Evolutionary conservation across 805 yeast genomes (phyloP), one percentile per base, ranked within the genome.

Genomic region (Nakazawaea ishiwadae): DNA sequence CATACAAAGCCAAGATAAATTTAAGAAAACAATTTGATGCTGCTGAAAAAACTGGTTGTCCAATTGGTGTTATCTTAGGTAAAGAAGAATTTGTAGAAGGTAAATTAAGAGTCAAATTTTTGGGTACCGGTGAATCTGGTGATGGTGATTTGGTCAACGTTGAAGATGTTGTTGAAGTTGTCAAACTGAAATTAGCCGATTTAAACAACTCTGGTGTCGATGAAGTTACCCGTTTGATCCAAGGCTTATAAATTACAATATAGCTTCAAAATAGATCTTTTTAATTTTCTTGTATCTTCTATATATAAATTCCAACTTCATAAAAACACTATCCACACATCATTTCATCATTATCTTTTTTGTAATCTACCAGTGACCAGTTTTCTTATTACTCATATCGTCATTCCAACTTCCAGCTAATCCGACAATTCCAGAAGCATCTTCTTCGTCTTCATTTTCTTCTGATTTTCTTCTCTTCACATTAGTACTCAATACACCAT

Each of bases 11-110:
- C 42, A 93, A 93, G 69, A 95, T 95, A 42, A 93, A 93, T 62
- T 84, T 89, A 44, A 83, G 96, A 62, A 93, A 91, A 63, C 99
- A 93, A 67, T 93, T 93, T 50, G 98, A 91, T 54, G 95, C 96
- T 38, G 98, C 99, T 32, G 99, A 93, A 54, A 90, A 87, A 65
- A 69, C 88, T 2, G 98, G 96, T 18, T 87, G 95, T 53, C 82
- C 89, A 45, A 53, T 89, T 34, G 96, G 93, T 10, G 96, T 93
- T 33, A 93, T 93, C 51, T 70, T 93, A 44, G 99, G 99, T 54
- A 95, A 91, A 61, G 97, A 93, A 61, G 99, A 93, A 65, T 89
- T 66, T 54, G 76, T 79, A 15, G 79, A 76, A 49, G 96, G 96
- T 16, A 74, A 82, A 47, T 71, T 90, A 45, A 81, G 96, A 68